These are phyloP conservation scores for Bretziella fagacearum DNA, from an alignment of 2,329 filamentous ascomycete species.

Conservation along the genomic window DNA sequence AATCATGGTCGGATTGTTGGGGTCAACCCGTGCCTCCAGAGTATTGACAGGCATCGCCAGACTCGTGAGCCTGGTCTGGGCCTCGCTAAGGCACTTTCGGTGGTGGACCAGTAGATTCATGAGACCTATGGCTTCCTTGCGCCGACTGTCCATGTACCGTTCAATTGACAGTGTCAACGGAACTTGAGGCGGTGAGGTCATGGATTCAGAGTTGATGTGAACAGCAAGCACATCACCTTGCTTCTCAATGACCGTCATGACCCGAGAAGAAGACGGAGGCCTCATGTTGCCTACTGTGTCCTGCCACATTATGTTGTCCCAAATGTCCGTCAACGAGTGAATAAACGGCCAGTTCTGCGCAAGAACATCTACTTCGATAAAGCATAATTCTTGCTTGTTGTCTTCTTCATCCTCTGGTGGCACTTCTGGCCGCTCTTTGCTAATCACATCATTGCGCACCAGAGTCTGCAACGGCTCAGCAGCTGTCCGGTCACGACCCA, in stretches of 20 bases:
- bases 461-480: constrained; percentile 21
- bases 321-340: constrained; percentile 30
- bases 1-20: not conserved
- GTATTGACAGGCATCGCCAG: not conserved
- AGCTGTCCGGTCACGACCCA: constrained; percentile 18
- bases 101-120: constrained; percentile 12
- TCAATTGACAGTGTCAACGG: constrained; percentile 37
- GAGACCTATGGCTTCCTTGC: constrained; percentile 25
- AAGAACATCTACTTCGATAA: constrained; percentile 28
- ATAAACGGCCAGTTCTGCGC: constrained; percentile 24
- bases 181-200: constrained; percentile 27
- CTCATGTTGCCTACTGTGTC: constrained; percentile 25
- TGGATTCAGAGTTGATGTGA: constrained; percentile 27
- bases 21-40: no score
- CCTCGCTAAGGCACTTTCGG: constrained; percentile 2
- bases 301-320: constrained; percentile 33
- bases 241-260: constrained; percentile 28
- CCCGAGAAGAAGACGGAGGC: constrained; percentile 21
- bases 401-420: constrained; percentile 19
- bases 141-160: constrained; percentile 31
- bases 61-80: not conserved
- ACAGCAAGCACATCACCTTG: constrained; percentile 35
- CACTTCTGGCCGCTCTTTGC: not conserved
- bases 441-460: constrained; percentile 19
- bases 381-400: constrained; percentile 19